A percentile compares a stretch with the other conserved stretches of the same genome.
These are phyloP conservation scores for Piedraia hortae DNA, from an alignment of 2,329 filamentous ascomycete genomes.

Conservation along the genomic window DNA sequence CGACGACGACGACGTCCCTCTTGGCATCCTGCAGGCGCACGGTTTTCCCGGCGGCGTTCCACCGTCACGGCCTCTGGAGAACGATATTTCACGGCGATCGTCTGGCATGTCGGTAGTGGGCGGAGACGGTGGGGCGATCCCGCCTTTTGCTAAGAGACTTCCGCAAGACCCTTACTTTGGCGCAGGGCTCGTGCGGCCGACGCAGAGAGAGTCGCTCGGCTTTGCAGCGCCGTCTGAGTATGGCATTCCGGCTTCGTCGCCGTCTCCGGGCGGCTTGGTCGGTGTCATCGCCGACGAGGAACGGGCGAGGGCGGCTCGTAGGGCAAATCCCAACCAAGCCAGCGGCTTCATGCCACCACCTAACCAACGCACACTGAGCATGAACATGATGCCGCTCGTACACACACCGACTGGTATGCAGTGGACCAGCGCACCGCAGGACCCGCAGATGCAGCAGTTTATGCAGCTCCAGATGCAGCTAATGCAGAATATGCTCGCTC, in stretches of 20 bases:
- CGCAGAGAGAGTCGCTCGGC: slow-evolving; percentile 46
- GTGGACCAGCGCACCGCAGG: slow-evolving; percentile 4
- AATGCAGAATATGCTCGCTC: slow-evolving; percentile 15
- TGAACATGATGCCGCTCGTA: slow-evolving; percentile 8
- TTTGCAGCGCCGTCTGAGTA: slow-evolving; percentile 22
- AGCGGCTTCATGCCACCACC: slow-evolving; percentile 8
- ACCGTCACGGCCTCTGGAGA: slow-evolving; percentile 35
- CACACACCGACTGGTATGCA: slow-evolving; percentile 7
- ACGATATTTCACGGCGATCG: slow-evolving; percentile 20
- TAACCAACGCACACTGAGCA: slow-evolving; percentile 7
- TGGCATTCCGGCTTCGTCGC: slow-evolving; percentile 5
- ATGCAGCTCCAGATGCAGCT: slow-evolving; percentile 15
- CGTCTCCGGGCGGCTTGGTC: slow-evolving; percentile 37
- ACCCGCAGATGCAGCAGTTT: slow-evolving; percentile 13
- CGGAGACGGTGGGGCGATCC: slow-evolving; percentile 27
- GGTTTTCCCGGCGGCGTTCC: slow-evolving; percentile 62
- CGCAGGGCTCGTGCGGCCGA: slow-evolving; percentile 43
- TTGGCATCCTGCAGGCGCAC: slow-evolving; percentile 67
- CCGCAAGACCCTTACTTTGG: slow-evolving; percentile 69
- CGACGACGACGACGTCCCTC: slow-evolving; percentile 68
- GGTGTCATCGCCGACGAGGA: slow-evolving; percentile 75
- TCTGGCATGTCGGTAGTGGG: slow-evolving; percentile 21
- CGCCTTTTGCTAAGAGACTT: slow-evolving; percentile 56
- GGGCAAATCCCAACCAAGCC: slow-evolving; percentile 42
- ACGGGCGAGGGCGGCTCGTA: slow-evolving; percentile 44